Conservation (phyloP, 2,329 filamentous ascomycete genomes). For the Paecilomyces dactylethromorphus region DNA sequence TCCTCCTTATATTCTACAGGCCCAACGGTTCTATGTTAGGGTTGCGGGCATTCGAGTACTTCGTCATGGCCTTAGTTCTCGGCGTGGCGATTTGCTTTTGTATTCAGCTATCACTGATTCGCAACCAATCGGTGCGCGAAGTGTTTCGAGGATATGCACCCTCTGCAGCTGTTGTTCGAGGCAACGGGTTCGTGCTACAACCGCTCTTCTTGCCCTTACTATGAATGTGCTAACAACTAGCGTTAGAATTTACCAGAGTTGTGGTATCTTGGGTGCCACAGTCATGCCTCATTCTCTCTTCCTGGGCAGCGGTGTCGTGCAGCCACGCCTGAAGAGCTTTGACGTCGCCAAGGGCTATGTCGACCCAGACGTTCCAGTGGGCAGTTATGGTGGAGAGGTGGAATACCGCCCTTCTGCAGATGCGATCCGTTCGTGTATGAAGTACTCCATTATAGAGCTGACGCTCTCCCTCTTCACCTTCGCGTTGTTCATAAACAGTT, state of each 20-base stretch:
- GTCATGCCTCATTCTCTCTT: slow-evolving; percentile 58
- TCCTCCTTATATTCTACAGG: slow-evolving; percentile 51
- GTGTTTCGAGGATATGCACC: slow-evolving; percentile 52
- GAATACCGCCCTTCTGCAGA: slow-evolving; percentile 64
- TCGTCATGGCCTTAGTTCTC: slow-evolving; percentile 48
- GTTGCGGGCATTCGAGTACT: slow-evolving; percentile 48
- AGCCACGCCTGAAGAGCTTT: slow-evolving; percentile 46
- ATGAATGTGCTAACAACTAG: slow-evolving; percentile 4
- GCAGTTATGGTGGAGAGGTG: slow-evolving; percentile 41
- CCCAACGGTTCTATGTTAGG: slow-evolving; percentile 47
- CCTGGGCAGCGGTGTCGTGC: slow-evolving; percentile 51
- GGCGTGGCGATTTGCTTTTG: slow-evolving; percentile 53
- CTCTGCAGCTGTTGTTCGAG: slow-evolving; percentile 45
- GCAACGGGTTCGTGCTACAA: slow-evolving; percentile 39
- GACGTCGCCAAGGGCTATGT: slow-evolving; percentile 36
- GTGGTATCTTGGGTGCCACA: slow-evolving; percentile 47
- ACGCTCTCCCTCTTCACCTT: slow-evolving; percentile 71
- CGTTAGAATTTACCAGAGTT: slow-evolving; percentile 46
- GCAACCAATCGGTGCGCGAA: slow-evolving; percentile 42
- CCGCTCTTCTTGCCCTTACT: background rate
- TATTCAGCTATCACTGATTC: slow-evolving; percentile 49
- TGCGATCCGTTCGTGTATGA: slow-evolving; percentile 68
- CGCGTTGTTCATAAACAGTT: slow-evolving; percentile 75
- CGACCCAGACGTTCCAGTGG: slow-evolving; percentile 19
- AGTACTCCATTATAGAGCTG: slow-evolving; percentile 66